Evolutionary conservation across 495 filamentous ascomycete genomes (phyloP).

Genomic region (Amphirosellinia nigrospora): DNA sequence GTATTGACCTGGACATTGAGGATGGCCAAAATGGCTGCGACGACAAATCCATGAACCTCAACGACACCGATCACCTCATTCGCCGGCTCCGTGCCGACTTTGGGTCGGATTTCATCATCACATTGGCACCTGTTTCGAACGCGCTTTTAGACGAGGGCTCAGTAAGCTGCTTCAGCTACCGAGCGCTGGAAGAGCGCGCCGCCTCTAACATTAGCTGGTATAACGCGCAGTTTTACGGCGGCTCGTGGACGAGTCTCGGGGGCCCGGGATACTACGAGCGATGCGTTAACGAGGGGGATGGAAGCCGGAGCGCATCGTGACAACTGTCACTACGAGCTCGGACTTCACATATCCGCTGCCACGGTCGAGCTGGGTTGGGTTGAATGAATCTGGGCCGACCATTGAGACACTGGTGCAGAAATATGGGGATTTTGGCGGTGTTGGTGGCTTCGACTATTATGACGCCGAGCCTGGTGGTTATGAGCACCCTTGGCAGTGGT

Average conservation of each 20-base stretch:
- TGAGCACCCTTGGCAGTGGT: constrained; percentile 66
- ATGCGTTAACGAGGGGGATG: constrained; percentile 61
- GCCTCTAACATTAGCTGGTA: constrained; percentile 70
- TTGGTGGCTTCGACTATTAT: constrained; percentile 78
- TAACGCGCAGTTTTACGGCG: constrained; percentile 76
- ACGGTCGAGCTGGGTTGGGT: constrained; percentile 39
- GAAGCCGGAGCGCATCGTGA: constrained; percentile 64
- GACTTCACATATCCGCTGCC: constrained; percentile 45
- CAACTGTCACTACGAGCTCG: constrained; percentile 68
- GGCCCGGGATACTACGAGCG: constrained; percentile 60
- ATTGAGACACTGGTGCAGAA: constrained; percentile 35
- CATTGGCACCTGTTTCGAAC: constrained; percentile 69
- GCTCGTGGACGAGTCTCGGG: constrained; percentile 65
- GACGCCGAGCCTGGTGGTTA: constrained; percentile 57
- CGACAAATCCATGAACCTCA: constrained; percentile 56
- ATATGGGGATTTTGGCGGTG: constrained; percentile 63
- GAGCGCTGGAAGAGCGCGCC: constrained; percentile 60
- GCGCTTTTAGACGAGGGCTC: constrained; percentile 57
- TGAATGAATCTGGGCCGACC: constrained; percentile 44
- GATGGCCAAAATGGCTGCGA: constrained; percentile 41
- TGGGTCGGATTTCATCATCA: constrained; percentile 66
- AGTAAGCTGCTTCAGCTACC: constrained; percentile 69
- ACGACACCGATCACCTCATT: constrained; percentile 65
- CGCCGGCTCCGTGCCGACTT: constrained; percentile 68
- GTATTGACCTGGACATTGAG: constrained; percentile 74